A percentile compares a stretch with the other conserved stretches of the same genome.
Evolutionary conservation across 2,329 filamentous ascomycete species (phyloP).

Genomic region (Tolypocladium amazonense): DNA sequence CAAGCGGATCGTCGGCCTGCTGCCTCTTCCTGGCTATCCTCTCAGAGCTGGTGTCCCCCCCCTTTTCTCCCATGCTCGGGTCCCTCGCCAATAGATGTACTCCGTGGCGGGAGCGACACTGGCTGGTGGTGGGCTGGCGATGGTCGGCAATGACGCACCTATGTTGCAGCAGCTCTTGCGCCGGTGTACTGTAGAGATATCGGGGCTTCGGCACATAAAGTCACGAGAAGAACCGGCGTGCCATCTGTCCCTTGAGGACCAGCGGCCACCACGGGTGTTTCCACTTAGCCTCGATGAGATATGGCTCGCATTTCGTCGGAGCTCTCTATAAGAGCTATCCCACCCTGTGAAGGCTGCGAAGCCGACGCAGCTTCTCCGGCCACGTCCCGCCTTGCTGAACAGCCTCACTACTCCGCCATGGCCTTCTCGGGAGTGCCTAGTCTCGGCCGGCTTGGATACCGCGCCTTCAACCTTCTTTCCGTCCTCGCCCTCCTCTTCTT

Average conservation of each 20-base stretch:
- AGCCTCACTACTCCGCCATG: conserved; percentile 1
- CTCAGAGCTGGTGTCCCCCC: neutral
- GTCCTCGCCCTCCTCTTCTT: conserved; percentile 4
- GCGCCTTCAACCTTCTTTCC: conserved; percentile 4
- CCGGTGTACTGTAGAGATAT: neutral
- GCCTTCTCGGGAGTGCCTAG: neutral
- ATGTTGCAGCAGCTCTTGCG: neutral
- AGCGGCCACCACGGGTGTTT: neutral
- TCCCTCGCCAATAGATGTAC: neutral
- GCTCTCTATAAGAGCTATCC: neutral
- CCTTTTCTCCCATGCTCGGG: neutral
- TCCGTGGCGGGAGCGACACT: neutral
- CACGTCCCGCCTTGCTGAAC: neutral
- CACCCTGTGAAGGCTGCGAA: neutral
- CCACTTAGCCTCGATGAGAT: neutral
- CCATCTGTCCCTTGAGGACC: neutral
- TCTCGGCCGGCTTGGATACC: neutral
- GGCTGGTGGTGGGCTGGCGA: neutral
- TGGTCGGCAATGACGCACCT: neutral
- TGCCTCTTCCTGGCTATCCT: neutral
- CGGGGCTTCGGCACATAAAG: neutral
- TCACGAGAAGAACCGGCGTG: neutral
- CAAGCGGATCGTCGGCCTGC: neutral
- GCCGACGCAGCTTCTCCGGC: neutral
- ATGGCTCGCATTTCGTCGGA: neutral